Evolutionary conservation across 192 early-diverging fungal species (phyloP), one percentile per base, ranked within the genome.

Genomic region (Phlyctochytrium planicorne): DNA sequence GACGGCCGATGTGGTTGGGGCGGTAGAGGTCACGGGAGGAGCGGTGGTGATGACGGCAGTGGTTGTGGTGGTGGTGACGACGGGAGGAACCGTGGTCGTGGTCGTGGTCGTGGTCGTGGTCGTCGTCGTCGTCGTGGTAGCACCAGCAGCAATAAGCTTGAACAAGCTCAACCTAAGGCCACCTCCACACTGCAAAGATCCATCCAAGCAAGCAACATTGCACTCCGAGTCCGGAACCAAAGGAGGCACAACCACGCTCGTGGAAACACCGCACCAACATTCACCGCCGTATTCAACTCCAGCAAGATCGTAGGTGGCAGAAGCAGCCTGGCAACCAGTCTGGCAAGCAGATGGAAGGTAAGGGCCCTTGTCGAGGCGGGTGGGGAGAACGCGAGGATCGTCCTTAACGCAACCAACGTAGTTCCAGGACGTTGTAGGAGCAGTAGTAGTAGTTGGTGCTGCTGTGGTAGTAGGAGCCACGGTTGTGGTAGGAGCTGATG

Each of bases 231-330:
- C 20, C 10, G 40, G 40, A 20, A 20, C 40, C n/a, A n/a, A n/a
- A n/a, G n/a, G n/a, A 12, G 55, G 55, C 12, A 57, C 25, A 29
- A 6, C 12, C 14, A 25, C 10, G 25, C 12, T 25, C 10, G 25
- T 57, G 12, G 20, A 25, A 4, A 24, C 27, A 6, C 55, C 55
- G 55, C 55, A 57, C 55, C 55, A 57, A 29, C 55, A 57, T 57
- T 57, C 55, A 29, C 55, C 55, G 55, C 55, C 55, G 27, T 57
- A 57, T 27, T 57, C 55, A 12, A 57, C 20, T 6, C 55, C 55
- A 57, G 55, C 10, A 29, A 25, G 27, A 27, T 4, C 27, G 55
- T 57, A 57, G 20, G 10, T 27, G 14, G 25, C 6, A 27, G 6
- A 20, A 6, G 55, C 55, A 14, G 55, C 16, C 55, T 24, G 25